Base-by-base conservation (phyloP, 2,329 filamentous ascomycete genomes). In the Xylaria sp. region DNA sequence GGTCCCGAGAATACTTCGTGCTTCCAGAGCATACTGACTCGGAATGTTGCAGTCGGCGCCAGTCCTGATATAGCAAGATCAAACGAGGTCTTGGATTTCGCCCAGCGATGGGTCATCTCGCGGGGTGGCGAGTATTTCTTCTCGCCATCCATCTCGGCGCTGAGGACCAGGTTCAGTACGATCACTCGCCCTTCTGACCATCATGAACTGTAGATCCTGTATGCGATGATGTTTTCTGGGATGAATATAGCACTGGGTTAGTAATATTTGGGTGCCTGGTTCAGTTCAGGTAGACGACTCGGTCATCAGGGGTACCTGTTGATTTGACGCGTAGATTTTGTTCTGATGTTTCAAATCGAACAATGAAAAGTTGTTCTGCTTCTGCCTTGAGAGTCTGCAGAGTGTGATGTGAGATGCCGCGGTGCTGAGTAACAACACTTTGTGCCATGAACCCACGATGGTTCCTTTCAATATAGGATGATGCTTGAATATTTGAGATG, bases 101-200 rank as follows among this genome's bases (percentile, higher is more conserved):
- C 11, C 9, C 55, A 65, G 51, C 67, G 67, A 55, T 79, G 77
- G 73, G 76, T 79, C 2, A 65, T 76, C 39, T 70, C 74, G 0
- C 72, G 67, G 34, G 77, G 77, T 11, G 77, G 77, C 3, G 77
- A 79, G 59, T 79, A 79, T 57, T 78, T 79, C 69, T 79, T 79
- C 65, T 71, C 75, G 23, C 77, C 77, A 5, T 77, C 75, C 1
- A 72, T 79, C 48, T 56, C 68, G 18, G 67, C 70, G 1, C 61
- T 74, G 47, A 62, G 64, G 54, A 61, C 42, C 11, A 66, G 53
- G 7, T 66, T 69, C 10, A 61, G 57, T 37, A 37, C 46, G 10
- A 46, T 46, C 34, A 9, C 35, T 6, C 50, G n/a, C 37, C 42
- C 52, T 30, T 30, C 23, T 19, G 44, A 46, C 3, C 56, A 52